Base-by-base conservation (phyloP, 2,329 filamentous ascomycete genomes). In the Pestalotiopsis fici region DNA sequence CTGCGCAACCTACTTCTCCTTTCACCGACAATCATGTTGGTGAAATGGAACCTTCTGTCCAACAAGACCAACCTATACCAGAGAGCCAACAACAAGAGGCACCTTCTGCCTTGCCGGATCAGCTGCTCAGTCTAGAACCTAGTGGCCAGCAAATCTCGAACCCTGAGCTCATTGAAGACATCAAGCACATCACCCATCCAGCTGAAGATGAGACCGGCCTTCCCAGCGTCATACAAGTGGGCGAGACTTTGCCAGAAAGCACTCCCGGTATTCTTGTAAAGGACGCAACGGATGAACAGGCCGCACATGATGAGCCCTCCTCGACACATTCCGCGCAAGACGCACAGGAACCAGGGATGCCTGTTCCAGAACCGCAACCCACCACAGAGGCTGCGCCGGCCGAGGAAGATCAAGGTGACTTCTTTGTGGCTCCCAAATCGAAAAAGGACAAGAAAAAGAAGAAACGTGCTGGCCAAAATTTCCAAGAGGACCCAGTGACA, bases 401-500 rank as follows among this genome's bases (percentile, higher is more conserved):
- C 15, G 62, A 64, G 35, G 47, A 35, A 39, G 71, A 73, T 12
- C 67, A 64, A 31, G 60, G 69, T 43, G 65, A 74, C 25, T 50
- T 66, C 23, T 59, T 47, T 35, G 59, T 65, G 21, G 66, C 71
- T 43, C 79, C 79, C 69, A 78, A 79, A 66, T 71, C 64, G 61
- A 78, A 78, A 69, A 79, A 78, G 67, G 78, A 76, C 66, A 79
- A 78, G 67, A 78, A 80, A 71, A 72, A 70, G 64, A 71, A 75
- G 60, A 79, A 74, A 57, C 64, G 66, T 12, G 57, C 61, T n/a
- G 67, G 64, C 65, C 64, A 66, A 35, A 35, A 15, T 31, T 6
- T 37, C 15, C n/a, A 28, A n/a, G 64, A 66, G n/a, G 64, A 66
- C 13, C 21, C 35, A 7, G 21, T 31, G 27, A 3, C 39, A 6